phyloP scores from a whole-genome alignment of 768 basidiomycete genomes.

The Xerocomellus dryophilus region DNA sequence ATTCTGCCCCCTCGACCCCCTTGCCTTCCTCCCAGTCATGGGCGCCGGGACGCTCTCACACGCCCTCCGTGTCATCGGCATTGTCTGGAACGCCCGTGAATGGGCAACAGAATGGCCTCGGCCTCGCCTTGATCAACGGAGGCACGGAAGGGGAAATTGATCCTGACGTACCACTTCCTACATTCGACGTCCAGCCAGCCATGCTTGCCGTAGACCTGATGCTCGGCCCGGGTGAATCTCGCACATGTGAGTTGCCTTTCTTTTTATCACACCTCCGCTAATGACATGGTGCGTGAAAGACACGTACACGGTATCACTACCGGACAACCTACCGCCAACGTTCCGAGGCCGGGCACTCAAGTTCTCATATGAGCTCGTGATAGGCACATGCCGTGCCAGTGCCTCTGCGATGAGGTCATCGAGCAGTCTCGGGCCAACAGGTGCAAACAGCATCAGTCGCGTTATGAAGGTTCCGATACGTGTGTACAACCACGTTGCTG shows the following conservation, averaged over 20 bases:
- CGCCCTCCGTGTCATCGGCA: conserved; percentile 26
- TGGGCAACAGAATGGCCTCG: conserved; percentile 22
- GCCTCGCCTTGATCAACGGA: conserved; percentile 30
- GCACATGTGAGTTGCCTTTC: conserved; percentile 54
- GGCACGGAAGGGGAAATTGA: conserved; percentile 48
- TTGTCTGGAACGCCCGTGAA: conserved; percentile 2
- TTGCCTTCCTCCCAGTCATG: conserved; percentile 26
- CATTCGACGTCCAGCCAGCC: conserved; percentile 78
- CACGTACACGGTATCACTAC: conserved; percentile 73
- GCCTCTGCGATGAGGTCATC: conserved; percentile 28
- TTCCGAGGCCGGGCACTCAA: conserved; percentile 79
- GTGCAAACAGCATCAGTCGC: conserved; percentile 56
- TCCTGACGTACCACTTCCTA: conserved; percentile 70
- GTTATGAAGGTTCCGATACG: conserved; percentile 91
- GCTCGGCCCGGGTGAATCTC: conserved; percentile 79
- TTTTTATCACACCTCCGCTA: not conserved
- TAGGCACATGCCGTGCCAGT: conserved; percentile 77
- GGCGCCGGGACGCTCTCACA: conserved; percentile 16
- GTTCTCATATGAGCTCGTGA: conserved; percentile 88
- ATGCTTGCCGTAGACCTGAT: conserved; percentile 88
- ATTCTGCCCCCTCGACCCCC: conserved; percentile 23
- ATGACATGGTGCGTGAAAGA: conserved; percentile 45
- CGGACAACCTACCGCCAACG: conserved; percentile 82
- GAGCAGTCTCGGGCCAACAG: conserved; percentile 33
- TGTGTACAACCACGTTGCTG: conserved; percentile 82